Base-by-base conservation (phyloP, 2,329 filamentous ascomycete species). In the Fusarium hostae region DNA sequence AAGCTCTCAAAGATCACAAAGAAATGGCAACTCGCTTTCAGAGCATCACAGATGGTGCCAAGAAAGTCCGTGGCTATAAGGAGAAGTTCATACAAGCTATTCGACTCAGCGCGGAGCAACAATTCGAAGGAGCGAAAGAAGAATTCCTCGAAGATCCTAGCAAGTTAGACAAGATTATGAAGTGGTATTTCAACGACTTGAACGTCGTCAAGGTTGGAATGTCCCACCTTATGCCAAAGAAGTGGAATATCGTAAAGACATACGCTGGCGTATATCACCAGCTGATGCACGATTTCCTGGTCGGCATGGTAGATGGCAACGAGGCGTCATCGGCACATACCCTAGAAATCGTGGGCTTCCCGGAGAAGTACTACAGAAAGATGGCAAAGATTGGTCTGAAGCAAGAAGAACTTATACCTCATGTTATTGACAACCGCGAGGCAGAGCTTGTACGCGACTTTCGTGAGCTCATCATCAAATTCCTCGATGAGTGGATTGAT, bases 141-240 rank as follows among this genome's bases (percentile, higher is more conserved):
- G 88, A 90, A 50, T 98, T 99, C 80, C 83, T 95, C 58, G 92
- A 92, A 40, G 94, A 98, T 78, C 93, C 96, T 1, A 88, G 91
- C 54, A 90, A 89, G 76, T 86, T 99, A 50, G 93, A 97, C 71
- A 97, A 97, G 84, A 90, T 89, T 72, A 89, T 97, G 82, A 93
- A 93, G 78, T 99, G 96, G 96, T 99, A 91, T 82, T 99, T 98
- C 84, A 98, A 98, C 83, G 95, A 99, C 80, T 88, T 99, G 40
- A 97, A 97, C 81, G 94, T 94, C 6, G 95, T 98, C 78, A 94
- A 95, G 81, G 88, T 97, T 70, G 95, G 96, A 78, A 97, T 99
- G 93, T 89, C 92, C 66, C 89, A 90, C 32, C 86, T 99, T 58
- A 95, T 98, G 89, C 96, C 97, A 12, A 95, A 93, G 82, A 97